Base-by-base conservation (phyloP, 73 alveolate genomes). In the Paramecium pentaurelia region DNA sequence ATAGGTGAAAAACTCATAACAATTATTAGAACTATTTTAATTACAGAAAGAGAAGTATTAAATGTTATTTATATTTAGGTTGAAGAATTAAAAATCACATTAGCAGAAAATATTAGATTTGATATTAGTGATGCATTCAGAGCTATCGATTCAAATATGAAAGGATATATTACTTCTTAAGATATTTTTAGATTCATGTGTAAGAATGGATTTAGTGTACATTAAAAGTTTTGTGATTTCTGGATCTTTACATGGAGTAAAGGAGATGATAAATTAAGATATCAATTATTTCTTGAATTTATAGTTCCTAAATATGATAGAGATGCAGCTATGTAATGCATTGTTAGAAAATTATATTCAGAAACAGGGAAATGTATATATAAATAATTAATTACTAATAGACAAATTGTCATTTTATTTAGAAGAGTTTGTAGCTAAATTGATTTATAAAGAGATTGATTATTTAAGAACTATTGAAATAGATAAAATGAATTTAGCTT, bases 71-170 rank as follows among this genome's bases (percentile, higher is more conserved):
- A 36, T 20, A 22, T 9, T 20, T 45, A 80, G 91, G 91, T 47
- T 49, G 91, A 80, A 32, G 91, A 80, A 27, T 47, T 80, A 27
- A 80, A 80, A 80, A 44, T 80, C 10, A 80, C 91, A 20, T 80
- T 80, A 36, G 91, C 91, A 18, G 91, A 80, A 20, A 80, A 80
- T 47, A 45, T 80, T 11, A 22, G 91, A 80, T 80, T 80, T 45
- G 91, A 80, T 80, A 47, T 80, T 9, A 80, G 91, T 80, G 91
- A 80, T 80, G 91, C 91, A 80, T 80, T 80, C 28, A 80, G 91
- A 80, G 71, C 91, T n/a, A 80, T 80, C 1, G 91, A 80, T 80
- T 80, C 12, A 27, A 80, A 80, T 20, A 44, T 47, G 73, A 80
- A 80, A 80, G 91, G 91, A n/a, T 80, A 80, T 27, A 47, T 80